Base-by-base conservation (phyloP, 225 moss, liverwort and hornwort species). In the Marchantia paleacea region DNA sequence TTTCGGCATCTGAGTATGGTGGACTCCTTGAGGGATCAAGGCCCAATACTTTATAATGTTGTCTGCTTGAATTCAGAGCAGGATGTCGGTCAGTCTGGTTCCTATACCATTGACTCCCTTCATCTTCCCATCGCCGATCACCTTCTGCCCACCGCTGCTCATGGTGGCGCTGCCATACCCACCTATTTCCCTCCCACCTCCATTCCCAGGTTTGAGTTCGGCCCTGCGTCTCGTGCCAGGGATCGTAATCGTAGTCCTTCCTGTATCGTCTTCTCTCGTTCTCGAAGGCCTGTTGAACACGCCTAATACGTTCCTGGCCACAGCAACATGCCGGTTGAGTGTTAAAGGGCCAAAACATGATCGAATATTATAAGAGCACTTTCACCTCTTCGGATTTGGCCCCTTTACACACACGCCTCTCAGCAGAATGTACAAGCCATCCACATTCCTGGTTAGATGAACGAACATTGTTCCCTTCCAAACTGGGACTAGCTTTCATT, bases 161-260 rank as follows among this genome's bases (percentile, higher is more conserved):
- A 10, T 18, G 47, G 0, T 66, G 66, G 1, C 88, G 85, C 72
- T 88, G 85, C 88, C 88, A 83, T 68, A 85, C 85, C 88, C 88
- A 88, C 72, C 88, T 81, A 28, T 78, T 79, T 39, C 83, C 85
- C 72, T 88, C 84, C 90, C 93, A 89, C 52, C 84, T 90, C 94
- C 96, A 94, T 77, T 97, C 94, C 96, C 96, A 97, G 68, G 90
- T 93, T 39, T 97, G 93, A 75, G 55, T 55, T 15, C 29, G 57
- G 30, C 75, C 55, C 75, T 75, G 75, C 31, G 88, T 91, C 87
- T 92, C 92, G 9, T 90, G 90, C 96, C 94, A 93, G 10, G 94
- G 52, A 52, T 64, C 64, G 51, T 50, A 87, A 61, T 91, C 91
- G 69, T 88, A 87, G 31, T 90, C 86, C 51, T 83, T 86, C 24